These are phyloP conservation scores for Rhizomucor miehei DNA, from an alignment of 371 early-diverging fungal genomes.

Conservation along the genomic window DNA sequence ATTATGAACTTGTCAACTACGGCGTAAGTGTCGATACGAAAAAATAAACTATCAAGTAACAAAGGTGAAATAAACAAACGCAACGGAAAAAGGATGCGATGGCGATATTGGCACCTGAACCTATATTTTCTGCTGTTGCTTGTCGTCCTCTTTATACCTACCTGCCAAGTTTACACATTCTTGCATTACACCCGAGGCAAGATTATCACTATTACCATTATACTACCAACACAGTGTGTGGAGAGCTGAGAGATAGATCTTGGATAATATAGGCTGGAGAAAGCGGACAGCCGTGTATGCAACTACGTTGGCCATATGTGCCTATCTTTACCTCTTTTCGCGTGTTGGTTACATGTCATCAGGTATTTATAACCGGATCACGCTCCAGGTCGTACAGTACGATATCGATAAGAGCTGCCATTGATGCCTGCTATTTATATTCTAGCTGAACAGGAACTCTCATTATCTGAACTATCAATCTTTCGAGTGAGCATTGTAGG, in stretches of 20 bases:
- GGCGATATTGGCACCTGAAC: conserved; percentile 75
- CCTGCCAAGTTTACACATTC: conserved; percentile 70
- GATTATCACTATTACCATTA: neutral
- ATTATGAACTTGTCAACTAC: conserved; percentile 68
- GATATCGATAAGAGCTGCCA: too few species aligned
- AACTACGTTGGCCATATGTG: conserved; percentile 46
- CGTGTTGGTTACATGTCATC: conserved; percentile 12
- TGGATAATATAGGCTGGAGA: conserved; percentile 33
- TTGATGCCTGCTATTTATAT: too few species aligned
- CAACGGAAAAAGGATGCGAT: conserved; percentile 52
- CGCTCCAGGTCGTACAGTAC: neutral
- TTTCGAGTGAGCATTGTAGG: conserved; percentile 85
- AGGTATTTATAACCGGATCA: neutral
- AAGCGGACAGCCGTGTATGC: conserved; percentile 23
- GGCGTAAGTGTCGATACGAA: conserved; percentile 42
- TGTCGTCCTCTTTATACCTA: conserved; percentile 72
- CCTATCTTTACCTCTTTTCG: conserved; percentile 73
- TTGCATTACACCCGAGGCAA: conserved; percentile 42
- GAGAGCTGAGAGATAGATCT: conserved; percentile 1
- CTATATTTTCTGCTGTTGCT: conserved; percentile 62
- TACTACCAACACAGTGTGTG: conserved; percentile 29
- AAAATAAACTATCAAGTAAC: neutral
- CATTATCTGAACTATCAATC: conserved; percentile 66
- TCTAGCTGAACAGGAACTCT: neutral
- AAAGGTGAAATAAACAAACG: too few species aligned